Evolutionary conservation across 2,329 filamentous ascomycete species (phyloP), one percentile per base, ranked within the genome.

Genomic region (Sporothrix euskadiensis): DNA sequence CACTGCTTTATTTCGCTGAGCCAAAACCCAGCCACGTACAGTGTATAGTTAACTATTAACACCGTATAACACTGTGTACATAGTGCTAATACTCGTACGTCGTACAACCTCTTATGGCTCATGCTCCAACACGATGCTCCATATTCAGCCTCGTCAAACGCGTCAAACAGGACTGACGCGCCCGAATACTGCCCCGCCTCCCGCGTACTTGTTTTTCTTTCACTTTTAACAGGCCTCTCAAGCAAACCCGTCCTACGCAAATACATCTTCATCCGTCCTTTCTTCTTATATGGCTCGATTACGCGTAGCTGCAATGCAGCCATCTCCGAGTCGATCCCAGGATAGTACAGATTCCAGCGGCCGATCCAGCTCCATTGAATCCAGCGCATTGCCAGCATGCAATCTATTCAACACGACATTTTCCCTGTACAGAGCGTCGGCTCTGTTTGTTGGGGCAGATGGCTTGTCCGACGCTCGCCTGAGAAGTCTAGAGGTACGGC

Each of bases 361-460:
- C 39, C 54, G 12, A 14, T 19, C 7, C 10, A 30, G 32, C n/a
- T 59, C 61, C 6, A 1, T 1, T 7, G 71, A 72, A 30, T 22
- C n/a, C 39, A 8, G 3, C 7, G 4, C 32, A 1, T 56, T 54
- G 26, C 59, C 86, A n/a, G 8, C n/a, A 56, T 73, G 74, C 73
- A 68, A 74, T 44, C 56, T 90, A 79, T 88, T 87, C 82, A 87
- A 88, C 80, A 88, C 85, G 0, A 88, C 87, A 16, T 89, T 88
- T 75, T 86, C 87, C 3, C 85, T 85, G 6, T 85, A 88, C 77
- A 86, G 87, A 65, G 83, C 85, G 2, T 89, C 88, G 0, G 87
- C 87, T 0, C 81, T 90, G 0, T 84, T 85, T 77, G 74, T 87
- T 30, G 86, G 86, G 32, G 71, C 79, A 3, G 79, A 83, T 2